phyloP scores from a whole-genome alignment of 176 grass and related monocot genomes.

The Musa schizocarpa region DNA sequence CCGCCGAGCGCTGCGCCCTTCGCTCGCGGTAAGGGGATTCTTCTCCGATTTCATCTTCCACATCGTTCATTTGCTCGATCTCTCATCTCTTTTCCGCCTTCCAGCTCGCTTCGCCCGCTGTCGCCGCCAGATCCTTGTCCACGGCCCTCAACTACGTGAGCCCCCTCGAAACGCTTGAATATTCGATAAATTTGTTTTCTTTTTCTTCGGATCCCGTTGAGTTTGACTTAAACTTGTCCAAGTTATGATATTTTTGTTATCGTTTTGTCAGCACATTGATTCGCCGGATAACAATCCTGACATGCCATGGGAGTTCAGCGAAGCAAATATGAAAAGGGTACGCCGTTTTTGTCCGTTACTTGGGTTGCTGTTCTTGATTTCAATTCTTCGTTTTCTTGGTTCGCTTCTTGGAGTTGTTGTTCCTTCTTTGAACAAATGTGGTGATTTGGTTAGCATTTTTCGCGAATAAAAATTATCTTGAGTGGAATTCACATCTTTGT shows the following conservation, averaged over 20 bases:
- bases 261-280: constrained; percentile 59
- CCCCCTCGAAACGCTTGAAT: neutral
- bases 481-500: neutral
- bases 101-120: constrained; percentile 30
- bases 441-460: neutral
- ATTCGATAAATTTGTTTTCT: neutral
- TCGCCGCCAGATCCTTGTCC: constrained; percentile 40
- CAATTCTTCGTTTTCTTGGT: neutral
- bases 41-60: constrained; percentile 6
- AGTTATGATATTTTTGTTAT: constrained; percentile 20
- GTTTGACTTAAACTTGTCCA: constrained; percentile 5
- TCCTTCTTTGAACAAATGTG: neutral
- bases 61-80: neutral
- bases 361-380: neutral
- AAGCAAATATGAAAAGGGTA: constrained; percentile 75
- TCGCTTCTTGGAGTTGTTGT: constrained; percentile 9
- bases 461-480: neutral
- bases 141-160: constrained; percentile 84
- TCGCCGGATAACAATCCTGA: constrained; percentile 73
- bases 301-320: constrained; percentile 64
- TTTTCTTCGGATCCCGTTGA: constrained; percentile 3
- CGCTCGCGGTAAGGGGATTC: constrained; percentile 21
- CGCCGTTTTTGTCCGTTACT: neutral
- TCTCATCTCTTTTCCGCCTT: neutral
- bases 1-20: constrained; percentile 12